Evolutionary conservation across 441 rosid genomes (phyloP).

Genomic region (Croton laevigatus): DNA sequence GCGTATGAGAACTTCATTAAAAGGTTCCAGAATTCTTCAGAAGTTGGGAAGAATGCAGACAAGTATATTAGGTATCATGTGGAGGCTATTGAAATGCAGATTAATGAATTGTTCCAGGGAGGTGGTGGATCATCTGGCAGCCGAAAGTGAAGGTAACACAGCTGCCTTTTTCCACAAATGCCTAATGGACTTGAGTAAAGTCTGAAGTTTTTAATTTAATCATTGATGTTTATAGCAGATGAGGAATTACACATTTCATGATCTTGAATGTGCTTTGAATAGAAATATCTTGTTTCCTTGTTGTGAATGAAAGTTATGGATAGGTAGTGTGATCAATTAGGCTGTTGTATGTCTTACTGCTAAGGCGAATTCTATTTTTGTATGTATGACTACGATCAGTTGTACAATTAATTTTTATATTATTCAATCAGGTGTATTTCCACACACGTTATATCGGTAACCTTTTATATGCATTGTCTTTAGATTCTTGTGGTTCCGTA

Average conservation of each 20-base stretch:
- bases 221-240: background rate
- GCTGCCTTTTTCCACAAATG: background rate
- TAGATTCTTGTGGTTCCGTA: background rate
- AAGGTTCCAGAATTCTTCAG: slow-evolving; percentile 54
- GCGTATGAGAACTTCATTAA: slow-evolving; percentile 55
- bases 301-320: slow-evolving; percentile 7
- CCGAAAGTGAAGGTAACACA: slow-evolving; percentile 49
- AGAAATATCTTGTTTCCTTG: background rate
- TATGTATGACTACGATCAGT: background rate
- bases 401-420: background rate
- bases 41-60: slow-evolving; percentile 52
- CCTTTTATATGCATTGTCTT: background rate
- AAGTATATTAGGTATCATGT: slow-evolving; percentile 45
- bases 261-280: background rate
- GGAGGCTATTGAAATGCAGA: slow-evolving; percentile 57
- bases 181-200: slow-evolving; percentile 4
- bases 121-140: slow-evolving; percentile 38
- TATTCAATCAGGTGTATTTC: background rate
- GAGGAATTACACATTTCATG: background rate
- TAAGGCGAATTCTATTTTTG: background rate
- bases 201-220: background rate
- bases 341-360: background rate
- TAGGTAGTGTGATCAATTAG: slow-evolving; percentile 5
- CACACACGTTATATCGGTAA: background rate
- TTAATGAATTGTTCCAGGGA: slow-evolving; percentile 62